These are phyloP conservation scores for Diaporthe amygdali DNA, from an alignment of 2,329 filamentous ascomycete species.

Conservation along the genomic window DNA sequence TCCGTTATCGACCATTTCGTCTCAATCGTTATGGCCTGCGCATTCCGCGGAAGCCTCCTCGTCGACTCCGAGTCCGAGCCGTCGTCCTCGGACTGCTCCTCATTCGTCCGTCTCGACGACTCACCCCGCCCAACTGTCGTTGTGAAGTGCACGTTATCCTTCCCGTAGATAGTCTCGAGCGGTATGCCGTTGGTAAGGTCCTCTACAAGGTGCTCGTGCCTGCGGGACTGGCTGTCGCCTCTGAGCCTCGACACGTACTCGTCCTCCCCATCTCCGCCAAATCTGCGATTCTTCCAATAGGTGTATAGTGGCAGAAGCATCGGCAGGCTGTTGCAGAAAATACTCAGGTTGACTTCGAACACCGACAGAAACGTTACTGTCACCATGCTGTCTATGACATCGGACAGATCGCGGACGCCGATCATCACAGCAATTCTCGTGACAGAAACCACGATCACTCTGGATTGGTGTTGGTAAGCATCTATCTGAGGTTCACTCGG, in stretches of 20 bases:
- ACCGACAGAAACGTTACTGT: not conserved
- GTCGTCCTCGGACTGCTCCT: conserved; percentile 9
- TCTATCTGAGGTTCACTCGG: no score
- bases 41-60: conserved; percentile 16
- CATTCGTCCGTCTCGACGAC: not conserved
- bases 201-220: conserved; percentile 13
- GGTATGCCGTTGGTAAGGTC: conserved; percentile 19
- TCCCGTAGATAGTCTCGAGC: conserved; percentile 24
- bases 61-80: conserved; percentile 17
- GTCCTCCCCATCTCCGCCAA: conserved; percentile 14
- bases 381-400: not conserved
- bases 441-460: conserved; percentile 20
- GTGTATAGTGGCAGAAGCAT: conserved; percentile 23
- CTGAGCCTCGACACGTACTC: conserved; percentile 23
- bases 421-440: conserved; percentile 4
- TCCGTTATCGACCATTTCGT: conserved; percentile 23
- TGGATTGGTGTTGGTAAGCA: not conserved
- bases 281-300: conserved; percentile 20
- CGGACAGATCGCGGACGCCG: not conserved
- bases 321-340: conserved; percentile 22
- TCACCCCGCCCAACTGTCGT: conserved; percentile 16
- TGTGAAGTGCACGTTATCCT: conserved; percentile 18
- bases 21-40: conserved; percentile 21
- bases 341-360: conserved; percentile 18
- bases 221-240: not conserved